phyloP scores from a whole-genome alignment of 768 basidiomycete genomes.

The Russula vinacea region DNA sequence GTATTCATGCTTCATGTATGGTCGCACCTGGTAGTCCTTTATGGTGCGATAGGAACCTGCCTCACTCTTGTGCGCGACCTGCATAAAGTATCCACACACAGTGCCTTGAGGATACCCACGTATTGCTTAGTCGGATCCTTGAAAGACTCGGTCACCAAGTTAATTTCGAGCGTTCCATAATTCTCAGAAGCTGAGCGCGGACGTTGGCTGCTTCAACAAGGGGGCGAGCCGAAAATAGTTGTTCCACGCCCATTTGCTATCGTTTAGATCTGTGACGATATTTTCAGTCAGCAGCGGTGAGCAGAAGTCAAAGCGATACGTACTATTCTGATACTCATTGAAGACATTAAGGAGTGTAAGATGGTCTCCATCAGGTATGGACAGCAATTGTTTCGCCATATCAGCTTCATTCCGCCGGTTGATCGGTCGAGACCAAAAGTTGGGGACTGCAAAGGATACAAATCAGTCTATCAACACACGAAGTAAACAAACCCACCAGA shows the following conservation, averaged over 20 bases:
- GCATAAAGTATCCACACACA: constrained; percentile 98
- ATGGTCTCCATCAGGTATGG: constrained; percentile 94
- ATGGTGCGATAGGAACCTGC: constrained; percentile 85
- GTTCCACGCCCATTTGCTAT: constrained; percentile 81
- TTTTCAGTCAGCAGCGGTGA: neutral
- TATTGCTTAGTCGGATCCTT: constrained; percentile 52
- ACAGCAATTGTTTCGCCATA: constrained; percentile 81
- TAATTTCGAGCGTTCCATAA: constrained; percentile 87
- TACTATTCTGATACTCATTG: constrained; percentile 85
- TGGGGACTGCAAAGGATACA: constrained; percentile 61
- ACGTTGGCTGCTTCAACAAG: constrained; percentile 92
- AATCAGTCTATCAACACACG: neutral
- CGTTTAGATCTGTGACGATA: constrained; percentile 45
- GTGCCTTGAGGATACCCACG: constrained; percentile 70
- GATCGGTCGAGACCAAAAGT: constrained; percentile 89
- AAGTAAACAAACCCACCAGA: constrained; percentile 56
- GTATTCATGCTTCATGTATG: neutral
- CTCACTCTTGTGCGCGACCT: constrained; percentile 91
- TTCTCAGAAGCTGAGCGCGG: constrained; percentile 79
- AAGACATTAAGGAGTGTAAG: constrained; percentile 92
- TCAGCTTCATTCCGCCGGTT: constrained; percentile 89
- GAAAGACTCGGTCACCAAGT: constrained; percentile 63
- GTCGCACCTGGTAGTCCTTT: constrained; percentile 85
- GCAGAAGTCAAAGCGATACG: constrained; percentile 30
- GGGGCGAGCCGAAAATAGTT: constrained; percentile 82